A percentile compares a stretch with the other conserved stretches of the same genome.
phyloP scores from a whole-genome alignment of 192 early-diverging fungal species.

The Funneliformis mosseae region DNA sequence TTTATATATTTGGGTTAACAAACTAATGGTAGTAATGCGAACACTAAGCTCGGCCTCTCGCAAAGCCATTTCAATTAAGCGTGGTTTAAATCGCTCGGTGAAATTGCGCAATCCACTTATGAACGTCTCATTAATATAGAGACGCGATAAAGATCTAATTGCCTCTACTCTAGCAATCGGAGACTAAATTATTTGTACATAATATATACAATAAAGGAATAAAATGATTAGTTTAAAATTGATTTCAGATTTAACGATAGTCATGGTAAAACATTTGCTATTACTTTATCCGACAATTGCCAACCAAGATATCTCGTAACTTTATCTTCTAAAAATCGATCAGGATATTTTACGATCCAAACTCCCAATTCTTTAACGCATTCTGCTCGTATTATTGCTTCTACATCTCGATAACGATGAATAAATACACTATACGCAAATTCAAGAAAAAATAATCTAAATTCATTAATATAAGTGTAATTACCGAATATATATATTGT shows the following conservation, averaged over 20 bases:
- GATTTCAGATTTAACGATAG: neutral
- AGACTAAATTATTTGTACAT: neutral
- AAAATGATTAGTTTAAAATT: neutral
- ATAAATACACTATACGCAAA: conserved; percentile 72
- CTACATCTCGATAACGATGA: conserved; percentile 87
- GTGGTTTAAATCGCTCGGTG: conserved; percentile 66
- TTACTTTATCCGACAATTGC: conserved; percentile 81
- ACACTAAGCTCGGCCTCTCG: conserved; percentile 63
- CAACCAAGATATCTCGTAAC: conserved; percentile 88
- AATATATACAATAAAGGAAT: neutral
- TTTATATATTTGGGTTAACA: conserved; percentile 47
- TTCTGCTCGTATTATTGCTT: conserved; percentile 80
- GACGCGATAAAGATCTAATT: conserved; percentile 60
- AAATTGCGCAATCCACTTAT: conserved; percentile 60
- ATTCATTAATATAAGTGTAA: neutral
- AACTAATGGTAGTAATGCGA: conserved; percentile 52
- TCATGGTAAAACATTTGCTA: neutral
- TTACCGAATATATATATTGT: neutral
- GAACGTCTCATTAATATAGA: conserved; percentile 62
- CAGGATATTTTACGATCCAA: conserved; percentile 75
- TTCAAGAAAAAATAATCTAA: conserved; percentile 14
- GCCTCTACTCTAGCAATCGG: conserved; percentile 72
- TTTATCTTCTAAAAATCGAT: conserved; percentile 68
- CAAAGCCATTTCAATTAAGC: conserved; percentile 78
- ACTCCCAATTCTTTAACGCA: conserved; percentile 79